phyloP scores from a whole-genome alignment of 2,329 filamentous ascomycete genomes.

The Ambrosiella xylebori region DNA sequence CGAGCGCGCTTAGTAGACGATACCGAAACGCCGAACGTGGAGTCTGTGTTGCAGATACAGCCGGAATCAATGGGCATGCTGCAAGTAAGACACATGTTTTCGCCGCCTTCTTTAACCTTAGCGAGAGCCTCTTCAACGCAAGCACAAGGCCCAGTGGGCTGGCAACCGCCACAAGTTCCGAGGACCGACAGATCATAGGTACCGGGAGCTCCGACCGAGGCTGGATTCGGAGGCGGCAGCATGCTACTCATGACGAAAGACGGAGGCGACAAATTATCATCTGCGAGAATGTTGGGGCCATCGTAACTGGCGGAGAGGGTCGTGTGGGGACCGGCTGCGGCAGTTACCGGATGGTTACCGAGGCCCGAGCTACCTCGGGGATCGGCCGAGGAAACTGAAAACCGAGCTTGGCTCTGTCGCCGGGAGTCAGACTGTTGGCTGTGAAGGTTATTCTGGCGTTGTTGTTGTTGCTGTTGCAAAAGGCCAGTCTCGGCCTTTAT shows the following conservation, averaged over 20 bases:
- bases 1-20: conserved; percentile 30
- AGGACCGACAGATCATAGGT: conserved; percentile 20
- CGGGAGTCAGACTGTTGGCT: conserved; percentile 12
- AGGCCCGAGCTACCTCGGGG: neutral
- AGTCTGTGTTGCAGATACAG: neutral
- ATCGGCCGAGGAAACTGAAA: conserved; percentile 5
- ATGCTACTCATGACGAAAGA: conserved; percentile 35
- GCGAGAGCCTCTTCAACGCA: conserved; percentile 42
- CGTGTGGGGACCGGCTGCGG: neutral
- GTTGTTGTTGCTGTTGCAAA: conserved; percentile 16
- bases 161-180: conserved; percentile 37
- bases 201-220: conserved; percentile 13
- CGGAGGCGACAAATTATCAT: conserved; percentile 13
- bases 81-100: conserved; percentile 41
- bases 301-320: conserved; percentile 11
- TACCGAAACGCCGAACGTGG: neutral
- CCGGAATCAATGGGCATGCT: conserved; percentile 16
- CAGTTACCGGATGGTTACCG: neutral
- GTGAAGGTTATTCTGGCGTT: conserved; percentile 17
- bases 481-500: conserved; percentile 25
- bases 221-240: conserved; percentile 34
- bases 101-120: conserved; percentile 30
- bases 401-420: conserved; percentile 5
- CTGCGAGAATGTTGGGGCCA: conserved; percentile 8
- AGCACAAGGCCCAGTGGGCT: conserved; percentile 33